These are phyloP conservation scores for Claviceps arundinis DNA, from an alignment of 2,329 filamentous ascomycete genomes.

Conservation along the genomic window DNA sequence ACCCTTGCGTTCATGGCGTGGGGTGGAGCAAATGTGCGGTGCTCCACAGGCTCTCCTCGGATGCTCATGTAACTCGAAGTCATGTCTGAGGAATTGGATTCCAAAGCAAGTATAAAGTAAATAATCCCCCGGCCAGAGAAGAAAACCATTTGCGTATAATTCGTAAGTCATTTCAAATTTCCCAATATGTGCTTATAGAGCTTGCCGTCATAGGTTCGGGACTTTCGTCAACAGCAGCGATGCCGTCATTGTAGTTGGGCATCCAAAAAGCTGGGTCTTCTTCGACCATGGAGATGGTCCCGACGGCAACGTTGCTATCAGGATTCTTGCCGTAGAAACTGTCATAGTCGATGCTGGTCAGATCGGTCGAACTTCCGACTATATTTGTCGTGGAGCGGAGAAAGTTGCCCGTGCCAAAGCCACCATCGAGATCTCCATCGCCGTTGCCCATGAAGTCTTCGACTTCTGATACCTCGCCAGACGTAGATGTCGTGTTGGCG, in stretches of 20 bases:
- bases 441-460: slow-evolving; percentile 42
- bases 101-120: not conserved
- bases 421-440: slow-evolving; percentile 34
- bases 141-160: not conserved
- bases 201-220: slow-evolving; percentile 20
- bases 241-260: slow-evolving; percentile 29
- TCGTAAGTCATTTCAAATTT: slow-evolving; percentile 16
- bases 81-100: not conserved
- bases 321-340: slow-evolving; percentile 39
- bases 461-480: slow-evolving; percentile 54
- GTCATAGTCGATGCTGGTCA: slow-evolving; percentile 40
- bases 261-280: slow-evolving; percentile 38
- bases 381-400: slow-evolving; percentile 33
- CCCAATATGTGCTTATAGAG: slow-evolving; percentile 22
- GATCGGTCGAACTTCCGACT: slow-evolving; percentile 26
- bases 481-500: slow-evolving; percentile 46
- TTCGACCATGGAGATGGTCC: slow-evolving; percentile 36
- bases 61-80: not conserved
- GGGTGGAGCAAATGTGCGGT: not conserved
- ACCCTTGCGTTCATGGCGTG: not conserved
- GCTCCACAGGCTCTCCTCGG: not conserved
- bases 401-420: slow-evolving; percentile 31
- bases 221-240: slow-evolving; percentile 22
- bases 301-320: slow-evolving; percentile 22
- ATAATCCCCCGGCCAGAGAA: not conserved